Evolutionary conservation across 768 basidiomycete species (phyloP).

Genomic region (Glaciozyma martinii): DNA sequence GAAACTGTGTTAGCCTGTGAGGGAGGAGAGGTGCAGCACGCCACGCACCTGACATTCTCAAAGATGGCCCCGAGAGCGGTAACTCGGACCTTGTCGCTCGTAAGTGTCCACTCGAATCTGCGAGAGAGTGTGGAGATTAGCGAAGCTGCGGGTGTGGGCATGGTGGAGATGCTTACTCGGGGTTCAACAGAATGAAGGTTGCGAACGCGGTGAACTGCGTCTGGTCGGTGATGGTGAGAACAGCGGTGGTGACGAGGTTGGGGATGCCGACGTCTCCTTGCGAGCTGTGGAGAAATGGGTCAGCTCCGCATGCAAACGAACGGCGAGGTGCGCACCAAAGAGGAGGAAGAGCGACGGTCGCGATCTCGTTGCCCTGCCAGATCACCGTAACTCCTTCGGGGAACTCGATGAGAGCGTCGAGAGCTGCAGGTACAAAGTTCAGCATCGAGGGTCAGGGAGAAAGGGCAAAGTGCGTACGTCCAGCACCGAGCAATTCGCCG

Average conservation of each 20-base stretch:
- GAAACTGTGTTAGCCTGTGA: slow-evolving; percentile 40
- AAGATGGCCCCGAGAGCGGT: slow-evolving; percentile 62
- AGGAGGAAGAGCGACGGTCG: slow-evolving; percentile 54
- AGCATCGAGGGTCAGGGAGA: background rate
- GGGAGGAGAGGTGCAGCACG: too few relatives aligned
- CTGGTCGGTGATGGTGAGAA: slow-evolving; percentile 52
- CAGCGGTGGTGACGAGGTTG: slow-evolving; percentile 50
- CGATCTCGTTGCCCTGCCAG: slow-evolving; percentile 59
- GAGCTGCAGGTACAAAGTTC: slow-evolving; percentile 40
- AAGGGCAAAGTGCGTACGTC: background rate
- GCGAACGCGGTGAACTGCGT: slow-evolving; percentile 50
- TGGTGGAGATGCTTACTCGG: background rate
- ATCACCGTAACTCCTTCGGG: slow-evolving; percentile 55
- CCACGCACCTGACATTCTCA: slow-evolving; percentile 17
- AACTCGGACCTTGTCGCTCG: slow-evolving; percentile 54
- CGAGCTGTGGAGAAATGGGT: slow-evolving; percentile 37
- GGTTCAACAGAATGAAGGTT: slow-evolving; percentile 41
- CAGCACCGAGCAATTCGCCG: slow-evolving; percentile 11
- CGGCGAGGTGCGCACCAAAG: slow-evolving; percentile 42
- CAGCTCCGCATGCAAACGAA: too few relatives aligned
- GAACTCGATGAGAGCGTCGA: slow-evolving; percentile 61
- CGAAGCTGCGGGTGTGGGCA: too few relatives aligned
- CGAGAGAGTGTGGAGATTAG: too few relatives aligned
- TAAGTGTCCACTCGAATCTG: slow-evolving; percentile 38
- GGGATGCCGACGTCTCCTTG: slow-evolving; percentile 62